Base-by-base conservation (phyloP, 116 monocot genomes). In the Zostera marina region DNA sequence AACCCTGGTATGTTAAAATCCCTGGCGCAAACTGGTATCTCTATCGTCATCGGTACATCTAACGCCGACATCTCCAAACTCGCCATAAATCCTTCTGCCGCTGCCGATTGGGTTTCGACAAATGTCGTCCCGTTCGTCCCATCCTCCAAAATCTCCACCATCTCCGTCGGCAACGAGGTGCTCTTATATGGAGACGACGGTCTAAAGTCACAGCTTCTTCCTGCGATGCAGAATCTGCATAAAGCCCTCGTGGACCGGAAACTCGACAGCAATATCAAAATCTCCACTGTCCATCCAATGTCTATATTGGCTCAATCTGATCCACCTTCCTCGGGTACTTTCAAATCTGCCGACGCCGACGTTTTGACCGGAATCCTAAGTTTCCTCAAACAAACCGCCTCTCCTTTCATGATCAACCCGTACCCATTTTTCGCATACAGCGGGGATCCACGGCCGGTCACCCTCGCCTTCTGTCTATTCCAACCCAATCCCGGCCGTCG, bases 401-500 rank as follows among this genome's bases (percentile, higher is more conserved):
- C 76, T 8, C 87, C 80, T 10, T 83, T 92, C 73, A 87, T 87
- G 87, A 76, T 87, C 72, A 92, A 92, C 53, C 87, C 92, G 11
- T 92, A 87, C 74, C 92, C 92, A 0, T 92, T 63, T 67, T 92
- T 92, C 66, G 92, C 87, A 26, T 87, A 87, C 82, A 57, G 26
- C 42, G 44, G 64, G 67, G 83, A 92, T 47, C 73, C 82, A 2
- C 61, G 75, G 40, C 80, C 87, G n/a, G 83, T 83, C 11, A 87
- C 92, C 19, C 74, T 92, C 2, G 81, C 83, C 54, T 87, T 83
- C 74, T 83, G 87, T 63, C 70, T 93, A 17, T 93, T 93, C 75
- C 80, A 87, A 44, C 81, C 74, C 0, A 84, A 87, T 63, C 53
- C 69, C 1, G 87, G 81, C 22, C 69, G 84, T 1, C n/a, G 68